phyloP scores from a whole-genome alignment of 805 yeast genomes.

The Tetrapisispora arboricola region DNA sequence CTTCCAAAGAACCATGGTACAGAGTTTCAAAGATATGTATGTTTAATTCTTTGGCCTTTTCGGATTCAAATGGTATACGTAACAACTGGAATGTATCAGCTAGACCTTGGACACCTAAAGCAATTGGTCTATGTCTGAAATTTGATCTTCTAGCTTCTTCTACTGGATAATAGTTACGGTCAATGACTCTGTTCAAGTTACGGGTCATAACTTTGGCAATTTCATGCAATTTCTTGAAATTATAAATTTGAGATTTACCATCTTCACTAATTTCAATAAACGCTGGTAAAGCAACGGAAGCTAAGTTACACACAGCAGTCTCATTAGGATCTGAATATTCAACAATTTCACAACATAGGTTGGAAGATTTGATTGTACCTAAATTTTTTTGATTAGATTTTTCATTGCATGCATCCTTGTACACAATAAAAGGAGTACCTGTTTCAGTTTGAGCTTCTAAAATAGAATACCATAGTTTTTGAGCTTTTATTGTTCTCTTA shows the following conservation, averaged over 20 bases:
- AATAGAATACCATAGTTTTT: conserved; percentile 82
- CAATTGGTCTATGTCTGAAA: conserved; percentile 80
- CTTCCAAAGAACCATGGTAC: conserved; percentile 86
- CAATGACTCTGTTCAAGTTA: conserved; percentile 76
- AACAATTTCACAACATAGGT: conserved; percentile 88
- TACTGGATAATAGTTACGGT: conserved; percentile 77
- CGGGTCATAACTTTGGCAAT: conserved; percentile 68
- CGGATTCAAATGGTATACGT: conserved; percentile 78
- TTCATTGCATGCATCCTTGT: conserved; percentile 82
- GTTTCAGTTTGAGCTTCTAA: conserved; percentile 91
- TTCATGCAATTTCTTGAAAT: conserved; percentile 65
- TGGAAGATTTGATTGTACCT: conserved; percentile 88
- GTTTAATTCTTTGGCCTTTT: conserved; percentile 65
- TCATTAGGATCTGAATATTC: conserved; percentile 89
- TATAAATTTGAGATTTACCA: conserved; percentile 40
- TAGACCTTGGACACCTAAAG: conserved; percentile 96
- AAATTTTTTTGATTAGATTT: conserved; percentile 87
- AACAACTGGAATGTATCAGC: conserved; percentile 80
- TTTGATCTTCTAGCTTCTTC: conserved; percentile 67
- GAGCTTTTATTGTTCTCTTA: conserved; percentile 63
- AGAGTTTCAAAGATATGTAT: conserved; percentile 88
- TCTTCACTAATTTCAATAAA: conserved; percentile 46
- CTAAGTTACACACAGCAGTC: conserved; percentile 92
- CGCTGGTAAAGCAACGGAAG: conserved; percentile 80
- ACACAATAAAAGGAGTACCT: conserved; percentile 90